Percentiles rank a stretch among this genome's conserved stretches.
Evolutionary conservation across 495 filamentous ascomycete species (phyloP).

Genomic region (Hyaloscypha variabilis): DNA sequence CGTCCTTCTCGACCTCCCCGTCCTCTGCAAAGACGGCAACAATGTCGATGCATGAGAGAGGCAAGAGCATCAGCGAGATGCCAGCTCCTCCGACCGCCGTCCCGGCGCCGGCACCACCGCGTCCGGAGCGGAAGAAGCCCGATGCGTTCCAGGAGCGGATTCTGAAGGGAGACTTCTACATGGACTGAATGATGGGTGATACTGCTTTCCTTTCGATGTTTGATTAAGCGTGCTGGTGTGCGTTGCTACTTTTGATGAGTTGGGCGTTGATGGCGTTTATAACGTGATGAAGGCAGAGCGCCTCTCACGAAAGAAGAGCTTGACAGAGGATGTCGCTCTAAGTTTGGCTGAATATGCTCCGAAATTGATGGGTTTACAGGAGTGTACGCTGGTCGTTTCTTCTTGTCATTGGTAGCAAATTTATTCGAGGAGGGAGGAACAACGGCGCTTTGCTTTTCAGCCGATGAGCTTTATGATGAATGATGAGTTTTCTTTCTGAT

Average conservation of each 20-base stretch:
- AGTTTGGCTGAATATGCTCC: background rate
- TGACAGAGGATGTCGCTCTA: background rate
- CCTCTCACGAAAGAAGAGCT: conserved; percentile 15
- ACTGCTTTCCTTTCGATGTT: conserved; percentile 15
- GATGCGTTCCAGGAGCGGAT: conserved; percentile 97
- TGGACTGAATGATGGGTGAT: conserved; percentile 66
- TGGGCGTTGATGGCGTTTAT: conserved; percentile 25
- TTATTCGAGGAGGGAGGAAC: conserved; percentile 1
- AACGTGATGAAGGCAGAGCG: conserved; percentile 23
- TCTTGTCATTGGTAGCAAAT: background rate
- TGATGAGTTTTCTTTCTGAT: conserved; percentile 3
- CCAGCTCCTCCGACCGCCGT: conserved; percentile 49
- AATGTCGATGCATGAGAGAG: conserved; percentile 61
- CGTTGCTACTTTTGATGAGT: conserved; percentile 1
- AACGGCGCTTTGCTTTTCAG: background rate
- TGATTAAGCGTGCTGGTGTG: conserved; percentile 8
- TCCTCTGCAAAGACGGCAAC: conserved; percentile 3
- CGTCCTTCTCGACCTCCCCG: conserved; percentile 36
- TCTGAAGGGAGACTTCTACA: conserved; percentile 94
- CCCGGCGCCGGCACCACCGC: conserved; percentile 43
- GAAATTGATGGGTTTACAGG: background rate
- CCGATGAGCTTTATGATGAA: conserved; percentile 5
- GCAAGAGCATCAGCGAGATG: conserved; percentile 71
- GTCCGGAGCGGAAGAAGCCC: conserved; percentile 62
- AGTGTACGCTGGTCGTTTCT: background rate